These are phyloP conservation scores for Colletotrichum viniferum DNA, from an alignment of 2,329 filamentous ascomycete genomes.

Conservation along the genomic window DNA sequence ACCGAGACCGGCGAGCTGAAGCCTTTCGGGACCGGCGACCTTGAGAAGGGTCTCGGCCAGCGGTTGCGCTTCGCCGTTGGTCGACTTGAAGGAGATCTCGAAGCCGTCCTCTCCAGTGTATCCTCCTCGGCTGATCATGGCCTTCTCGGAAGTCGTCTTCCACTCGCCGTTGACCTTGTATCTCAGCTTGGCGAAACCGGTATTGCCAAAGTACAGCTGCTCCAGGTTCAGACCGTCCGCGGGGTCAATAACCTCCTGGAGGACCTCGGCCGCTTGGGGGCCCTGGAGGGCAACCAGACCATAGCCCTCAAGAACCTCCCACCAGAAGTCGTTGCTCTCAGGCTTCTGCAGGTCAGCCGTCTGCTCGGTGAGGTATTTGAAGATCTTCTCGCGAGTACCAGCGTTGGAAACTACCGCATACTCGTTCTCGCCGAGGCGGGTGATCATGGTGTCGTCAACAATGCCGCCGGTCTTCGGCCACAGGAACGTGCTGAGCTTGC, in stretches of 20 bases:
- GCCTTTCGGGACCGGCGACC: conserved; percentile 64
- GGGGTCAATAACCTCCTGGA: conserved; percentile 66
- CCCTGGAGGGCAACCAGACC: conserved; percentile 92
- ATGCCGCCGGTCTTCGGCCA: conserved; percentile 85
- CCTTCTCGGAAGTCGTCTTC: conserved; percentile 51
- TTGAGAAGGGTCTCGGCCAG: conserved; percentile 62
- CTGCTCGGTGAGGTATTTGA: conserved; percentile 74
- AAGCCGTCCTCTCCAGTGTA: conserved; percentile 99
- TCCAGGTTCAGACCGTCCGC: conserved; percentile 59
- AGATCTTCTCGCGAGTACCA: conserved; percentile 87
- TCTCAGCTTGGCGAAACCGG: conserved; percentile 68
- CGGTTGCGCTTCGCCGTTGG: conserved; percentile 46
- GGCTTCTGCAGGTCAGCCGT: conserved; percentile 64
- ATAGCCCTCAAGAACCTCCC: conserved; percentile 73
- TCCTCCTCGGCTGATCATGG: conserved; percentile 81
- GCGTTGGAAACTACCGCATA: conserved; percentile 98
- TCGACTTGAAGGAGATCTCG: conserved; percentile 76
- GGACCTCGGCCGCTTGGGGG: conserved; percentile 73
- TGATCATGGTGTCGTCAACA: conserved; percentile 92
- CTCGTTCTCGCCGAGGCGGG: conserved; percentile 71
- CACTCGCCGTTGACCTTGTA: conserved; percentile 53
- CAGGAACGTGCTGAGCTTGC: conserved; percentile 84
- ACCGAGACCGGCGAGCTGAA: conserved; percentile 86
- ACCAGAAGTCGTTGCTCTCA: conserved; percentile 63
- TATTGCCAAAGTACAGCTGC: conserved; percentile 82